A percentile compares a stretch with the other conserved stretches of the same genome.
Conservation (phyloP, 106 monocot species). For the Triglochin maritima region DNA sequence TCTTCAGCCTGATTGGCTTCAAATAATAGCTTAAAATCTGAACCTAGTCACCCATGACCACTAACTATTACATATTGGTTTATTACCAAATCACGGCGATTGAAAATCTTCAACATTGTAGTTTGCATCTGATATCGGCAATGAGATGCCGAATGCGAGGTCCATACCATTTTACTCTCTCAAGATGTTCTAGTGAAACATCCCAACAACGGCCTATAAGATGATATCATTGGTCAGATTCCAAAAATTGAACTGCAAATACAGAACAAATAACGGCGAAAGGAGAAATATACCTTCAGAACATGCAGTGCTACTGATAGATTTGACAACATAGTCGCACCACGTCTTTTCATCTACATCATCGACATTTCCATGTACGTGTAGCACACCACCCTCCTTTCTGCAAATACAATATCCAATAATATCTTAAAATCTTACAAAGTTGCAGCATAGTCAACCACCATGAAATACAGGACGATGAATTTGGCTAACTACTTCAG, state of each 20-base stretch:
- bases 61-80: too few relatives aligned
- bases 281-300: constrained; percentile 41
- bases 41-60: too few relatives aligned
- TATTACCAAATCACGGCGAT: too few relatives aligned
- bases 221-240: not conserved
- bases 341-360: constrained; percentile 59
- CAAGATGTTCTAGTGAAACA: constrained; percentile 63
- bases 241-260: not conserved
- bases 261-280: not conserved
- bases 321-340: constrained; percentile 48
- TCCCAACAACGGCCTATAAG: constrained; percentile 55
- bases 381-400: constrained; percentile 53
- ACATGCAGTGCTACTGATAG: constrained; percentile 34
- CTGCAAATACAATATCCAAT: constrained; percentile 17
- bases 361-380: constrained; percentile 77
- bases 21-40: too few relatives aligned
- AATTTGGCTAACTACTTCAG: too few relatives aligned
- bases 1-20: too few relatives aligned
- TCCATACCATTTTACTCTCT: constrained; percentile 87
- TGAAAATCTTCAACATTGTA: not conserved
- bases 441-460: too few relatives aligned
- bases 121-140: constrained; percentile 56
- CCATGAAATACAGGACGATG: too few relatives aligned
- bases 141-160: constrained; percentile 82
- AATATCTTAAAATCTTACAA: not conserved